Evolutionary conservation across 2,329 filamentous ascomycete species (phyloP), one percentile per base, ranked within the genome.

Genomic region (Neocatenulostroma microsporum): DNA sequence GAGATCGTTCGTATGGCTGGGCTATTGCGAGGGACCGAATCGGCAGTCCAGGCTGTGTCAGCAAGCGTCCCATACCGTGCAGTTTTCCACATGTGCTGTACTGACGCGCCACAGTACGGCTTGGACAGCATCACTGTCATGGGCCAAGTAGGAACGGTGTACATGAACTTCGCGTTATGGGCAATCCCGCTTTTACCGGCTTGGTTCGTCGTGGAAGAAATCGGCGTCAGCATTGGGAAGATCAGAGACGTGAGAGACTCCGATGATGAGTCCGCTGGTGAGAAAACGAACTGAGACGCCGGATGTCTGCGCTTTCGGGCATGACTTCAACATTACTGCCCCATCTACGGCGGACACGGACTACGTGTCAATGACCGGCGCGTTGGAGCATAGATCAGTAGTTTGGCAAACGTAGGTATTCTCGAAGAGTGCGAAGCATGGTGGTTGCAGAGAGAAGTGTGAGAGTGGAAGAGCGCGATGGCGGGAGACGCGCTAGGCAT

Each of bases 91-190:
- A 11, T 14, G 8, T 15, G 15, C 21, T 23, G 23, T 11, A 30
- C 23, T 31, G 23, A 19, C 25, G 3, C 7, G n/a, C 13, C 5
- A n/a, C 27, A 69, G 63, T 86, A 85, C 41, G 82, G 81, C 0
- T 57, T 84, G 1, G 74, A 72, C 7, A 78, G 76, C 3, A 47
- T 84, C 8, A 61, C 64, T 0, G 55, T 82, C 5, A 79, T 85
- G 55, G 79, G 73, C 2, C 63, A 78, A 33, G 69, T 82, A 3
- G 81, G 80, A 3, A 76, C 69, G 12, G 69, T 83, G 0, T 85
- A 85, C 51, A 62, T 84, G 49, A 85, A 84, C 50, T 83, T 84
- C 53, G 73, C 63, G 0, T 62, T 85, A 0, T 85, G 80, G 79
- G 80, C 64, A 0, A 46, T 81, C 1, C 68, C 80, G 0, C 62